Evolutionary conservation across 2,329 filamentous ascomycete genomes (phyloP), one percentile per base, ranked within the genome.

Genomic region (Fusarium sp.): DNA sequence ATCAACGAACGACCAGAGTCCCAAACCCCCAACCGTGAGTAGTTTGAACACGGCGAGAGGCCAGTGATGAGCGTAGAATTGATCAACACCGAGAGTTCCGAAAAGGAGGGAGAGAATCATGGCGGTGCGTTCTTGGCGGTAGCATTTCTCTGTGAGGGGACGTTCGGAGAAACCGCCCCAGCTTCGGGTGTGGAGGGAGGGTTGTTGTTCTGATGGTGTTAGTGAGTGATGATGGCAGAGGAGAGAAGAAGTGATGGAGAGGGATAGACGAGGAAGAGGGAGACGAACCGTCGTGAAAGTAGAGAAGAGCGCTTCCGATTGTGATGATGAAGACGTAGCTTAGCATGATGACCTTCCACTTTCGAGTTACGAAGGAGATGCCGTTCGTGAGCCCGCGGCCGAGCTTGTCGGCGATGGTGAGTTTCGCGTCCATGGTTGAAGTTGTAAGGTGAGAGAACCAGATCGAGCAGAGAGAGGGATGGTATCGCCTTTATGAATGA

Each of bases 11-110:
- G 52, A 59, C 73, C 73, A 75, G 25, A 68, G 22, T 3, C 74
- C 74, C 5, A 64, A 14, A 0, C 74, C 74, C 4, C 74, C 71
- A 8, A 75, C 4, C 4, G 73, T 76, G 11, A 76, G 17, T 15
- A 74, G 42, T 17, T 76, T 76, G 38, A 74, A 72, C 27, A 65
- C 29, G 7, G 71, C 71, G 4, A 75, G 39, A 0, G 56, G 45
- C 71, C 71, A 74, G 35, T 71, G 73, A 33, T 63, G 60, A 8
- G 70, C 74, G 39, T 75, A 75, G 42, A 64, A 75, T 31, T 76
- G 72, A 44, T 75, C 73, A 7, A 66, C 17, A 3, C 73, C 73
- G 3, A 74, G 14, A 13, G 4, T 2, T n/a, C 73, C 72, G 0
- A 73, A 33, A 17, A 73, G 58, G 1, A 73, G 29, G 7, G 38